Conservation (phyloP, 768 basidiomycete genomes). For the Pholiota microspora region DNA sequence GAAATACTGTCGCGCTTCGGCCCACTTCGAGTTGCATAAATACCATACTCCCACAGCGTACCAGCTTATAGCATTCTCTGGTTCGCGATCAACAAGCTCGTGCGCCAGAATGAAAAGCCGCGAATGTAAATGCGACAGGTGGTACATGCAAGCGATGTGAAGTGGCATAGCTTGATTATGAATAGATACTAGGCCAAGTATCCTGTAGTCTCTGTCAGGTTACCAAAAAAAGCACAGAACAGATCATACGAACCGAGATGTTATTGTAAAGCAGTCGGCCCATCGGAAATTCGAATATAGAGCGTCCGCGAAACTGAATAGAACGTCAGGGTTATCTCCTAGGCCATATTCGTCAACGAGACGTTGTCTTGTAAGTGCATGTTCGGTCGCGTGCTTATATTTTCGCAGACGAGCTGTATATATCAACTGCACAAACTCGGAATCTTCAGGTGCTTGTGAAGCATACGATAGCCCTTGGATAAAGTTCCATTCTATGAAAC, state of each 20-base stretch:
- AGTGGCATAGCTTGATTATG: constrained; percentile 90
- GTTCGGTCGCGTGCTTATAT: constrained; percentile 81
- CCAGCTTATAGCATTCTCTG: constrained; percentile 93
- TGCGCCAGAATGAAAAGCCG: constrained; percentile 95
- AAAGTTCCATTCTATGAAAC: constrained; percentile 87
- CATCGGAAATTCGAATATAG: constrained; percentile 86
- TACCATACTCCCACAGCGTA: constrained; percentile 99
- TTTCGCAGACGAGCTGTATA: constrained; percentile 92
- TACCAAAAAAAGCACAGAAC: background rate
- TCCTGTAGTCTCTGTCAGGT: constrained; percentile 55
- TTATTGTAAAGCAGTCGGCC: constrained; percentile 92
- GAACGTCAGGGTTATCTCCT: constrained; percentile 88
- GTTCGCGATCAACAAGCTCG: constrained; percentile 92
- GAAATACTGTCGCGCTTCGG: constrained; percentile 91
- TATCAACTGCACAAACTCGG: constrained; percentile 88
- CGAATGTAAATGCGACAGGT: constrained; percentile 87
- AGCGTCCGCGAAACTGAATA: constrained; percentile 89
- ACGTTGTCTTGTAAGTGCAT: constrained; percentile 73
- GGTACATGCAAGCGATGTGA: constrained; percentile 98
- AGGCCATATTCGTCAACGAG: constrained; percentile 83
- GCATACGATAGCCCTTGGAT: constrained; percentile 80
- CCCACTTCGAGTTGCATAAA: constrained; percentile 81
- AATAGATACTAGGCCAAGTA: constrained; percentile 78
- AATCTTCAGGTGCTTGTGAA: constrained; percentile 84
- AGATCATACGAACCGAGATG: constrained; percentile 54